Evolutionary conservation across 2,329 filamentous ascomycete genomes (phyloP).

Genomic region (Fusarium mexicanum): DNA sequence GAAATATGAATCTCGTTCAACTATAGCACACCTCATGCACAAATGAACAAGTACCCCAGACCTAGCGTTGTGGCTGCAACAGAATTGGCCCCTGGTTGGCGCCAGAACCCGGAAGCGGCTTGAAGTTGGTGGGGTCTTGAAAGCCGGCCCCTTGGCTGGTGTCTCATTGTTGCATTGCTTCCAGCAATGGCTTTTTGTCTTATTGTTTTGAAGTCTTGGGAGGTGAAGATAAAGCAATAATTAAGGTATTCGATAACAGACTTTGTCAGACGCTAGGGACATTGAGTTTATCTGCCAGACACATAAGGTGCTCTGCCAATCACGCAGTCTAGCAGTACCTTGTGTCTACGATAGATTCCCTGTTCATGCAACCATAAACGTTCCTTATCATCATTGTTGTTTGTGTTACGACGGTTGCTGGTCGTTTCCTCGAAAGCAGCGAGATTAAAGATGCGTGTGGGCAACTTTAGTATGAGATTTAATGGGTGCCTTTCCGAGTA

Average conservation of each 20-base stretch:
- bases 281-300: neutral
- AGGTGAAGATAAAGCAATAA: neutral
- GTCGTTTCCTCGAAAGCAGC: conserved; percentile 8
- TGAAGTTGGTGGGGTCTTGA: conserved; percentile 29
- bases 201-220: neutral
- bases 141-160: conserved; percentile 18
- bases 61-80: conserved; percentile 29
- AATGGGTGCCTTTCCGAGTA: conserved; percentile 8
- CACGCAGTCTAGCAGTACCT: neutral
- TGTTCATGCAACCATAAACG: neutral
- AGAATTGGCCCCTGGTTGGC: conserved; percentile 22
- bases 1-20: neutral
- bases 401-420: conserved; percentile 13
- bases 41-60: conserved; percentile 36
- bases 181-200: neutral
- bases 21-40: conserved; percentile 4
- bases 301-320: neutral
- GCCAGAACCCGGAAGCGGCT: conserved; percentile 29
- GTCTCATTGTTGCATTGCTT: conserved; percentile 16
- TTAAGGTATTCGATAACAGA: neutral
- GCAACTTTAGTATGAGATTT: neutral
- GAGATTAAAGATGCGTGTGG: conserved; percentile 18
- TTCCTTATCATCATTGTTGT: conserved; percentile 9
- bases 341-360: neutral
- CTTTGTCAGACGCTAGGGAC: neutral